Evolutionary conservation across 148 eudicot species (phyloP), one percentile per base, ranked within the genome.

Genomic region (Euryodendron excelsum): DNA sequence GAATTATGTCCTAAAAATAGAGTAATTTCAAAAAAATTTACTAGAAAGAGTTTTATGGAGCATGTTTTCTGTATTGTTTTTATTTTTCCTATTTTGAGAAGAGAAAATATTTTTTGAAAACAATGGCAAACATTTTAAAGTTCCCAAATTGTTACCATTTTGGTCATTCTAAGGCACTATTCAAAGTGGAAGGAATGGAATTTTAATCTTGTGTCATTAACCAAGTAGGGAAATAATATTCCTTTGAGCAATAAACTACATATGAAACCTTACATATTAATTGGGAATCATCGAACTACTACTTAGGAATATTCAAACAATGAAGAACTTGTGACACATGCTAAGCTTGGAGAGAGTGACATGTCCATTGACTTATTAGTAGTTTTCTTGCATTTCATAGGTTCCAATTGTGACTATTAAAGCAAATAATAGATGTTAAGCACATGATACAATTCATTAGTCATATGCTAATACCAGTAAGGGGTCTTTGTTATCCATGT

Each of bases 401-500:
- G 28, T 50, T 31, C 60, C 58, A 70, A 15, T 75, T 12, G 41
- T 56, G 17, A 25, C 41, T 12, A n/a, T 59, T 60, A 78, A 58
- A 41, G n/a, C 52, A 47, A 79, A 72, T 20, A 72, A 47, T 59
- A 47, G 28, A 37, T 70, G 70, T 79, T 61, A 20, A 60, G 60
- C 76, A 71, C 76, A 72, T 79, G 76, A 30, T 41, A 60, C 27
- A 63, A 47, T 30, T 71, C 70, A 33, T 60, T 71, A 45, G n/a
- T 47, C 12, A 44, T 33, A 68, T 62, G 59, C 64, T 41, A 39
- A 36, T 27, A n/a, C 81, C 63, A 60, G 45, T 53, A 37, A 13
- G 13, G 66, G 4, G 5, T 55, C 60, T 23, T 6, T 48, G 53
- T 48, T 48, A n/a, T n/a, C n/a, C n/a, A n/a, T n/a, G n/a, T n/a